Conservation (phyloP, 2,329 filamentous ascomycete species). For the Clonostachys rhizophaga region DNA sequence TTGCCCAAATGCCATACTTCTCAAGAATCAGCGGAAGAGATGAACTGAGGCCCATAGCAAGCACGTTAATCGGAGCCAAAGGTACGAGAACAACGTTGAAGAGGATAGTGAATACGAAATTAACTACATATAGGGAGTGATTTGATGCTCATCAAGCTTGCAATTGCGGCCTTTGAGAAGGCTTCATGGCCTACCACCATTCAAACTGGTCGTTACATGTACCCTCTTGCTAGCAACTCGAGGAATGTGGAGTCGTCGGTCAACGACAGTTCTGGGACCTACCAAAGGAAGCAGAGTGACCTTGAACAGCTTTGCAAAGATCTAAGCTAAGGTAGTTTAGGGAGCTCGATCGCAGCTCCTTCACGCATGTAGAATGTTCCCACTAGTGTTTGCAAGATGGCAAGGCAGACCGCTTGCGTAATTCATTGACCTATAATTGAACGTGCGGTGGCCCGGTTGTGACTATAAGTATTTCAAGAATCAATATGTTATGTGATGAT, state of each 20-base stretch:
- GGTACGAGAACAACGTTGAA: conserved; percentile 2
- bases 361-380: no score
- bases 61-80: conserved; percentile 17
- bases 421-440: no score
- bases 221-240: not conserved
- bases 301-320: not conserved
- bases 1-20: conserved; percentile 20
- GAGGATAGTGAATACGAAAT: no score
- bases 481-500: no score
- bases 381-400: no score
- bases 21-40: conserved; percentile 16
- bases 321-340: no score
- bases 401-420: no score
- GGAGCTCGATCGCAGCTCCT: no score
- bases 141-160: conserved; percentile 14
- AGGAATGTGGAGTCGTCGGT: not conserved
- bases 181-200: conserved; percentile 7
- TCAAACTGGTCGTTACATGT: not conserved
- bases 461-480: no score
- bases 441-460: no score
- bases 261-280: not conserved
- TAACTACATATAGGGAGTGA: conserved; percentile 8
- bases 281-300: not conserved
- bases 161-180: conserved; percentile 16
- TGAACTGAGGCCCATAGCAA: conserved; percentile 20